Evolutionary conservation across 805 yeast genomes (phyloP).

Genomic region (Lachancea thermotolerans): DNA sequence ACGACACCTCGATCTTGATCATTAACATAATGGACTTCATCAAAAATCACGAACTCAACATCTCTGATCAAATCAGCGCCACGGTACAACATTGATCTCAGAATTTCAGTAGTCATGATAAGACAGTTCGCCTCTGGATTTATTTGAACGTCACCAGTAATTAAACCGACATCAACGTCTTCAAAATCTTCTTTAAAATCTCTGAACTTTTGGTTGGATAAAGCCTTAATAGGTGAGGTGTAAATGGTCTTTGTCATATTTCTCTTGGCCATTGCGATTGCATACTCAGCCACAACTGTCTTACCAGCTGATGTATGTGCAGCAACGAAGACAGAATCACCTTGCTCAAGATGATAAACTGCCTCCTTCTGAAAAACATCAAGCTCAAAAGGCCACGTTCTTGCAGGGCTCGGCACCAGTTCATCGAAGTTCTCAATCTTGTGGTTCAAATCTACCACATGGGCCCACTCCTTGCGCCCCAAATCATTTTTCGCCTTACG

Average conservation of each 20-base stretch:
- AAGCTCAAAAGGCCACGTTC: slow-evolving; percentile 89
- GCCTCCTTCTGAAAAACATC: slow-evolving; percentile 98
- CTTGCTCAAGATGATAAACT: slow-evolving; percentile 90
- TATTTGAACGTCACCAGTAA: slow-evolving; percentile 97
- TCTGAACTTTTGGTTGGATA: slow-evolving; percentile 83
- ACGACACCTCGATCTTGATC: slow-evolving; percentile 97
- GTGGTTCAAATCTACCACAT: slow-evolving; percentile 82
- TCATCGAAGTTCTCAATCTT: slow-evolving; percentile 78
- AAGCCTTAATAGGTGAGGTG: slow-evolving; percentile 90
- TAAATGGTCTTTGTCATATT: slow-evolving; percentile 96
- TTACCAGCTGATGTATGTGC: slow-evolving; percentile 99
- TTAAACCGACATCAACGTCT: slow-evolving; percentile 82
- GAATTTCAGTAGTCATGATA: slow-evolving; percentile 96
- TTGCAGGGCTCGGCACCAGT: slow-evolving; percentile 86
- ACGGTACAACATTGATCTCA: slow-evolving; percentile 89
- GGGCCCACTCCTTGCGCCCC: slow-evolving; percentile 79
- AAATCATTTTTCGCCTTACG: slow-evolving; percentile 16
- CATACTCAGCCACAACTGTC: slow-evolving; percentile 97
- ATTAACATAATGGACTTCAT: slow-evolving; percentile 96
- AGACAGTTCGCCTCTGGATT: slow-evolving; percentile 94
- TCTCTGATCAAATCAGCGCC: slow-evolving; percentile 96
- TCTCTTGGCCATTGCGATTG: slow-evolving; percentile 91
- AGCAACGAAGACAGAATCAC: slow-evolving; percentile 97
- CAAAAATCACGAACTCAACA: slow-evolving; percentile 95
- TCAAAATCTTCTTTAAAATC: slow-evolving; percentile 77